Evolutionary conservation across 2,329 filamentous ascomycete genomes (phyloP), one percentile per base, ranked within the genome.

Genomic region (Sarocladium kiliense): DNA sequence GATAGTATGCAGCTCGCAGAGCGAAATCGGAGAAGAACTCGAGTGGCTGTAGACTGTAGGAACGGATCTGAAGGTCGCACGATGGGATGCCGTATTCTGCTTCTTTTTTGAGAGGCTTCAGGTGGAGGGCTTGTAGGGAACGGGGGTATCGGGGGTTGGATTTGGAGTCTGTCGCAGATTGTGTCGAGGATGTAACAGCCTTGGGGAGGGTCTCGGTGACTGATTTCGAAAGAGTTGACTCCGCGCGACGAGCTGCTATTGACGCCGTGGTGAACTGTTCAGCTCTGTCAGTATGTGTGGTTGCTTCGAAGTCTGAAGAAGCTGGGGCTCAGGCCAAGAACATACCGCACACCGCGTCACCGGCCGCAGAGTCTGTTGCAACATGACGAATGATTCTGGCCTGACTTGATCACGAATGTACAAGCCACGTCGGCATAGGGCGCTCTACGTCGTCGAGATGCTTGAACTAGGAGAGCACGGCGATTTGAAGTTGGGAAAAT

Each of bases 21-120:
- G 92, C 91, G 69, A 99, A 97, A 74, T 99, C 94, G 71, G 87
- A 81, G 68, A 96, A 97, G 75, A 97, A 92, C 65, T 96, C 90
- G 57, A 99, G 84, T 63, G 96, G 94, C 57, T 91, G 90, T 34
- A 92, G 78, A 65, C 82, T 91, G 78, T 90, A 99, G 32, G 93
- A 96, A 62, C 94, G 90, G 50, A 99, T 77, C 69, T 99, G 94
- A 32, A 99, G 85, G 69, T 97, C 87, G 75, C 91, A 96, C 11
- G 88, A 85, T 12, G 91, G 91, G 34, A 96, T 82, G 53, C 90
- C 90, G 67, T 89, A 86, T 65, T 86, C 72, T 45, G 88, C 79
- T 66, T 84, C 76, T 59, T 89, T 86, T 64, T 88, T 89, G 53
- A 97, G 79, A 16, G 94, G 93, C 59, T 87, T 84, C 51, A 97